Base-by-base conservation (phyloP, 352 stramenopile genomes). In the Peronospora belbahrii region DNA sequence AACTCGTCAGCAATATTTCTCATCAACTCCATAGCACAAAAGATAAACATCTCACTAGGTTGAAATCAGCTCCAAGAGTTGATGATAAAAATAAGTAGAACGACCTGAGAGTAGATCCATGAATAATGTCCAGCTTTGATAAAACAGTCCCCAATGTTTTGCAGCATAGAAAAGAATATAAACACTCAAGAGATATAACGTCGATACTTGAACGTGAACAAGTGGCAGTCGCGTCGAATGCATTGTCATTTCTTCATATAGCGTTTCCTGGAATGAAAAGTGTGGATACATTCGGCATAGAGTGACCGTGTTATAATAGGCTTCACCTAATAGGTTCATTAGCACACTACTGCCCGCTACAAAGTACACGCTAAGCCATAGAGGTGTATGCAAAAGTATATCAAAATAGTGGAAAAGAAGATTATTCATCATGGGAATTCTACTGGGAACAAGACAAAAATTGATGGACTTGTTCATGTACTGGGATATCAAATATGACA, bases 261-360 rank as follows among this genome's bases (percentile, higher is more conserved):
- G 54, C 45, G 70, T 83, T 43, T 83, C 63, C 4, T 36, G 14
- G 44, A 88, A 85, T 6, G 63, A 59, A 39, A 88, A 84, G 9
- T 74, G 57, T 46, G 76, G 76, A 56, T 82, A 85, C 49, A 85
- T 30, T 5, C 80, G 69, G 45, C 74, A 85, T 13, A 85, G 49
- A 25, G 58, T 54, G 11, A 42, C 20, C 0, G 76, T 56, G 47
- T 59, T 65, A 13, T 25, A 34, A 55, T 83, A 82, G 15, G 65
- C 58, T n/a, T 83, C 70, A 14, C 55, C 53, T 24, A 79, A 28
- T 20, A 79, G 52, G 34, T 74, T 79, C 20, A 51, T 35, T n/a
- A 70, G 43, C 40, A 85, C 54, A 44, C 56, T 54, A 6, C 71
- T 14, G 14, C 59, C 67, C 30, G 62, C 62, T 5, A 53, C 59